Base-by-base conservation (phyloP, 2,329 filamentous ascomycete genomes). In the Macrophomina phaseolina region DNA sequence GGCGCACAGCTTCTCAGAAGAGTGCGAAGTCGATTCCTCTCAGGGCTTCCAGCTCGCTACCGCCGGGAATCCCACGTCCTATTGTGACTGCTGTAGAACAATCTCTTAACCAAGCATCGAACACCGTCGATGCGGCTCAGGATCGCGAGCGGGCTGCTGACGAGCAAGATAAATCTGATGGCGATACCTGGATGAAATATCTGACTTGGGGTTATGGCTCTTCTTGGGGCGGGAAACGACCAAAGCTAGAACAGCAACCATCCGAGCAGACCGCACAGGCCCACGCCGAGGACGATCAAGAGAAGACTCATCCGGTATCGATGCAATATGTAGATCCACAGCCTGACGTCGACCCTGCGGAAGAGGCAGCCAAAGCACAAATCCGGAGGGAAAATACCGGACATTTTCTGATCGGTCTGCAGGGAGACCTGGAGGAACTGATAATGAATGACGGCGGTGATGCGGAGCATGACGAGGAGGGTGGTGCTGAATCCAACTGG, bases 341-440 rank as follows among this genome's bases (percentile, higher is more conserved):
- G 4, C 77, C 78, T 3, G 80, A 83, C 51, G 75, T 81, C 9
- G 78, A 81, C 58, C 68, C 73, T 28, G 82, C 89, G 71, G 84
- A 89, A 73, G 86, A 84, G 69, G 90, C 88, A 72, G 81, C 92
- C 62, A 91, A 89, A 72, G 69, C 69, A 1, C 81, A 83, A 64
- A 78, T 80, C 36, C 74, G 68, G 12, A 74, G 73, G 16, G 82
- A 84, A 68, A 81, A 81, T 66, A 71, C 74, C n/a, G 85, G 84
- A 0, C 83, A 85, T 69, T 94, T 88, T 72, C 80, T 93, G 28
- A 86, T 94, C 66, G 91, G 91, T 0, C 82, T 93, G 5, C 84
- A 86, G 69, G 90, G 90, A 6, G 84, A 89, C 42, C 83, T 91
- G 38, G 83, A 86, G 49, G 74, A 68, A 66, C 74, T 81, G 64